These are phyloP conservation scores for Ogataea henricii DNA, from an alignment of 805 yeast genomes.

Conservation along the genomic window DNA sequence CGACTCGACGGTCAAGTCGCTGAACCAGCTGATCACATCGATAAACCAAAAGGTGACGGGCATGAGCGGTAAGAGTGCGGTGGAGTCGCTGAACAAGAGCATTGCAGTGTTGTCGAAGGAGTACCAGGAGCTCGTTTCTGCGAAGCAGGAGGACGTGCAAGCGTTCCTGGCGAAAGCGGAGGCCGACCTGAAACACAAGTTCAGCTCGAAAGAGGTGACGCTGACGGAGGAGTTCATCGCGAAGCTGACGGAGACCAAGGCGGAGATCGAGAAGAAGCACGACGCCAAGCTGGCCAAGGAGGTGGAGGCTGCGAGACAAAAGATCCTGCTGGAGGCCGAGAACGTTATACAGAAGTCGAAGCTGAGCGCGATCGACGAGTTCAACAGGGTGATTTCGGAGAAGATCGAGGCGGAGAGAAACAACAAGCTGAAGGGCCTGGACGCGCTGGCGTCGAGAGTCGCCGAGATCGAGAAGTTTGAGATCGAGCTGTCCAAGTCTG, in stretches of 20 bases:
- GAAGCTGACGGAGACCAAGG: conserved; percentile 64
- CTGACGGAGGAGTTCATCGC: conserved; percentile 58
- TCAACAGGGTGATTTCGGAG: conserved; percentile 56
- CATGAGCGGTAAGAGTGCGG: conserved; percentile 24
- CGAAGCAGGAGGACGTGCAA: conserved; percentile 25
- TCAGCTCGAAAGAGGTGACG: conserved; percentile 45
- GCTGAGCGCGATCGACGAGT: conserved; percentile 66
- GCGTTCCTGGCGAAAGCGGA: conserved; percentile 32
- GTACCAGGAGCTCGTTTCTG: conserved; percentile 20
- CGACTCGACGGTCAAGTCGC: conserved; percentile 35
- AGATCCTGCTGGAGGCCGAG: conserved; percentile 68
- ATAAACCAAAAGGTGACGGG: conserved; percentile 27
- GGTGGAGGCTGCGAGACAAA: conserved; percentile 64
- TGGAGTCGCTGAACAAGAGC: conserved; percentile 26
- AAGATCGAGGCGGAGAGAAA: conserved; percentile 74
- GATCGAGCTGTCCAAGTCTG: conserved; percentile 41
- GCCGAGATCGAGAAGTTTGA: conserved; percentile 58
- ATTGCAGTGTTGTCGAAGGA: conserved; percentile 25
- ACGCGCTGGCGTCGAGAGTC: conserved; percentile 56
- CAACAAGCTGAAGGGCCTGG: conserved; percentile 72
- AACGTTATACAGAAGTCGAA: conserved; percentile 71
- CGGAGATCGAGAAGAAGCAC: conserved; percentile 60
- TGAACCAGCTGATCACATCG: conserved; percentile 39
- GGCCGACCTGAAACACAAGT: conserved; percentile 32
- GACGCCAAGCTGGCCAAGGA: conserved; percentile 60